Evolutionary conservation across 192 early-diverging fungal species (phyloP), one percentile per base, ranked within the genome.

Genomic region (Linderina pennispora): DNA sequence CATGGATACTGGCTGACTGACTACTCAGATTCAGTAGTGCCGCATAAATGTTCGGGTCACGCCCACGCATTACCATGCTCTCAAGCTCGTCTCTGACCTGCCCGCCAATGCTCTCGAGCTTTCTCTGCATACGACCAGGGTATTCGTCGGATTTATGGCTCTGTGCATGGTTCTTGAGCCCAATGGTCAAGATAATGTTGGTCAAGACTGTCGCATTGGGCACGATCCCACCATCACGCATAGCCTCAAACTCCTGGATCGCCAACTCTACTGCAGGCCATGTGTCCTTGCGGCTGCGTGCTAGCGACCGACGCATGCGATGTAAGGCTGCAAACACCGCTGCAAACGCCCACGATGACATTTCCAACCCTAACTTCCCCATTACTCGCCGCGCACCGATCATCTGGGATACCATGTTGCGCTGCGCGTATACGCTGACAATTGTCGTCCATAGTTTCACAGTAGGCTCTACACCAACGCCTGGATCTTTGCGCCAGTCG

Each of bases 361-460:
- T 23, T 7, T 33, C 28, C 21, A 69, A 40, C 0, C 55, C 66
- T 24, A 69, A 34, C 25, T 46, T 46, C 20, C 25, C 22, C 58
- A 62, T 58, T 11, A 56, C 34, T 2, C 23, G 45, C 18, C 66
- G 58, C 13, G 54, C 39, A 1, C 45, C 53, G 19, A 62, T 13
- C 58, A 61, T 61, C 43, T 69, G 58, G 10, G 54, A 37, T 2
- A 69, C 23, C 66, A 69, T 69, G 22, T 58, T 55, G 26, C 66
- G 58, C 14, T 28, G 25, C 1, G 59, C 66, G 35, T 69, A 69
- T 8, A 39, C 32, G 48, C 36, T 58, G 33, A 69, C 40, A 17
- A 69, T 45, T 8, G 48, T 53, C 32, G 46, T 39, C 66, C 66
- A 69, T 20, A 69, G 59, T 38, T 62, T 40, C 3, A 43, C 31